These are phyloP conservation scores for Starmerella bombi DNA, from an alignment of 805 yeast genomes.

Conservation along the genomic window DNA sequence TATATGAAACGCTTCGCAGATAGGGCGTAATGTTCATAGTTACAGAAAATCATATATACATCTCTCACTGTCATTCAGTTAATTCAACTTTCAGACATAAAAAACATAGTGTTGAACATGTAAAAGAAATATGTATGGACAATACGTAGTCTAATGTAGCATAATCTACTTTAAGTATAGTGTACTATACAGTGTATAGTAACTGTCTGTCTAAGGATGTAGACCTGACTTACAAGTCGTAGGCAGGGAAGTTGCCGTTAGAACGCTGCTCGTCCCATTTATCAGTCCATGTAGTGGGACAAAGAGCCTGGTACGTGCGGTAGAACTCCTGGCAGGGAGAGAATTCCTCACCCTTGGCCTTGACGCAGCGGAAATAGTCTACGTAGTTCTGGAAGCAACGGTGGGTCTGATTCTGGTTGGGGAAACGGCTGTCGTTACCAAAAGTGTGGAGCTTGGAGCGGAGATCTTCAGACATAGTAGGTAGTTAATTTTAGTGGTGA, in stretches of 20 bases:
- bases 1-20: background rate
- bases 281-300: conserved; percentile 30
- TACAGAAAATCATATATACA: too few species aligned
- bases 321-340: conserved; percentile 94
- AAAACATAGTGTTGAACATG: too few species aligned
- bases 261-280: conserved; percentile 35
- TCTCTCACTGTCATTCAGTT: too few species aligned
- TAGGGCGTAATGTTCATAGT: background rate
- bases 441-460: conserved; percentile 26
- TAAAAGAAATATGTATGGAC: too few species aligned
- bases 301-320: conserved; percentile 68
- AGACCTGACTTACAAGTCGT: conserved; percentile 13
- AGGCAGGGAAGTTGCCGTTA: conserved; percentile 42
- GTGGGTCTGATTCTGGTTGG: conserved; percentile 93
- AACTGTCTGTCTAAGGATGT: background rate
- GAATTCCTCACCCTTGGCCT: conserved; percentile 94
- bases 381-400: conserved; percentile 98
- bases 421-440: conserved; percentile 87
- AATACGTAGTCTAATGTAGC: too few species aligned
- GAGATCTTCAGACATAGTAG: conserved; percentile 19
- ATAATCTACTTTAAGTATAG: background rate
- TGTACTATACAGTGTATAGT: background rate
- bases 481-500: background rate
- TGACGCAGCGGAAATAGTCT: conserved; percentile 95
- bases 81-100: too few species aligned